Percentiles rank a stretch among this genome's conserved stretches.
Evolutionary conservation across 306 rosid genomes (phyloP).

Genomic region (Sindora glabra): DNA sequence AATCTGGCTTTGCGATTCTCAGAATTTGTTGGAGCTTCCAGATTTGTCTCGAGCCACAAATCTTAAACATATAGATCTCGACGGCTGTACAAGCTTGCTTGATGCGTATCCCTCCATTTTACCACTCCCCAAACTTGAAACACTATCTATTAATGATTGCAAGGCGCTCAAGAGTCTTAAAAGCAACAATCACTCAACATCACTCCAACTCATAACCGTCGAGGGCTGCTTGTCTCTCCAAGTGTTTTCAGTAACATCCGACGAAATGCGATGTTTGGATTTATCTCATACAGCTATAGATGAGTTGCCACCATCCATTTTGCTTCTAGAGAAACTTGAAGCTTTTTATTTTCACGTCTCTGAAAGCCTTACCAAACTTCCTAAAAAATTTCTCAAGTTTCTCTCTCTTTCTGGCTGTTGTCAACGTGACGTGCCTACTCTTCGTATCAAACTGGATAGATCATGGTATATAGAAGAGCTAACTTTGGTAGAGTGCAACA

Average conservation of each 20-base stretch:
- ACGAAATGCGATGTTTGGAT: not conserved
- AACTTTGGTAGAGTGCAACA: too few relatives aligned
- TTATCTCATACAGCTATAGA: not conserved
- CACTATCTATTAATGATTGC: not conserved
- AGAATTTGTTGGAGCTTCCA: not conserved
- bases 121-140: not conserved
- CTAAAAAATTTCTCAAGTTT: too few relatives aligned
- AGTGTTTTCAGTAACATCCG: not conserved
- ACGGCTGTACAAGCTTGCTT: not conserved
- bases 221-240: rapidly evolving
- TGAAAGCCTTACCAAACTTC: too few relatives aligned
- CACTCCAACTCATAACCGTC: rapidly evolving
- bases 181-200: not conserved
- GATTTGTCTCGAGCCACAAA: not conserved
- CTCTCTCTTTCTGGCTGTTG: too few relatives aligned
- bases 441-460: too few relatives aligned
- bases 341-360: too few relatives aligned
- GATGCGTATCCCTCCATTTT: not conserved
- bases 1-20: not conserved
- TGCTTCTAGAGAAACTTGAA: not conserved
- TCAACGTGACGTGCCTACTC: too few relatives aligned
- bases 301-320: not conserved
- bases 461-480: too few relatives aligned
- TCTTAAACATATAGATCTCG: not conserved
- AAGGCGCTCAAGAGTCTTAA: not conserved